Conservation (phyloP, 352 stramenopile species). For the Pythium folliculosum region DNA sequence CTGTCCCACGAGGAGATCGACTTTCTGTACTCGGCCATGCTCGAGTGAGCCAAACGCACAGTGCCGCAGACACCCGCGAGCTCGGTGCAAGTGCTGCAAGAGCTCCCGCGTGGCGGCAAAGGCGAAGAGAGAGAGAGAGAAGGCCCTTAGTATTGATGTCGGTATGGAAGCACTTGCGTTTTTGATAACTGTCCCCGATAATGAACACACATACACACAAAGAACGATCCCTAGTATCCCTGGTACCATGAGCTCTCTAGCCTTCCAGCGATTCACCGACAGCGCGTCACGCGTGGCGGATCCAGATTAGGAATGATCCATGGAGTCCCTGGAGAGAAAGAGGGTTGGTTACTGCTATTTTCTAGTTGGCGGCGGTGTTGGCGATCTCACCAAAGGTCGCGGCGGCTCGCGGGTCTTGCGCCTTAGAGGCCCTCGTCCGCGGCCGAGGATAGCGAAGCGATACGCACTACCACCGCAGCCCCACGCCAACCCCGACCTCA, state of each 20-base stretch:
- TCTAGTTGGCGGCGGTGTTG: background rate
- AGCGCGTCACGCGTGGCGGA: no score
- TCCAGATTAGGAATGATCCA: no score
- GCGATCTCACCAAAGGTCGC: slow-evolving; percentile 21
- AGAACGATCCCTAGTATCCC: no score
- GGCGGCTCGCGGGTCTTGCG: slow-evolving; percentile 5
- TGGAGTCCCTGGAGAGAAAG: no score
- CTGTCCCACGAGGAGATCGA: slow-evolving; percentile 86
- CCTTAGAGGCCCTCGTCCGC: background rate
- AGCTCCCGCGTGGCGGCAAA: slow-evolving; percentile 11
- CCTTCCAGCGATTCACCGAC: no score
- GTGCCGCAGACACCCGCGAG: background rate
- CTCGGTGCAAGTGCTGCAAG: slow-evolving; percentile 59
- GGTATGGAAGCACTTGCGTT: background rate
- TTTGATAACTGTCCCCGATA: no score
- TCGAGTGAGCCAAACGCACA: slow-evolving; percentile 43
- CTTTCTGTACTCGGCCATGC: slow-evolving; percentile 82
- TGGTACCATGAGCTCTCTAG: no score
- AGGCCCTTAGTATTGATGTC: background rate
- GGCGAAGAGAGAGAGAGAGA: background rate
- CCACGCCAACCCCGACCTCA: background rate
- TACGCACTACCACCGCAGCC: background rate
- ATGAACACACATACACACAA: no score
- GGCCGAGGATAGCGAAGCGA: no score
- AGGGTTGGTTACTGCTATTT: background rate